Conservation (phyloP, 306 rosid genomes). For the Aeschynomene evenia region DNA sequence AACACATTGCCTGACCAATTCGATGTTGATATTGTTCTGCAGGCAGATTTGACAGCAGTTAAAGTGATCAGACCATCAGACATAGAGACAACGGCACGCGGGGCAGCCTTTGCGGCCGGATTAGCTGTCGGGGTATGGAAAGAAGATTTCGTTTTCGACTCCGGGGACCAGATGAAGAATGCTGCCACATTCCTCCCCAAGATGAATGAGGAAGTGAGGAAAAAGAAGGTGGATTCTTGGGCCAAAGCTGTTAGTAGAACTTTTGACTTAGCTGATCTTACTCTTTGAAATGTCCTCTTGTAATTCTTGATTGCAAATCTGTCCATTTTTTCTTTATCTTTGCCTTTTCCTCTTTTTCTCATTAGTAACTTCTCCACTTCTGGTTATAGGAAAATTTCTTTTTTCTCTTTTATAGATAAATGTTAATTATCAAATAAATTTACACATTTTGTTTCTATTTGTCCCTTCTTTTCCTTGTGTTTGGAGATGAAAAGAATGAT, state of each 20-base stretch:
- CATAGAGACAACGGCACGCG: conserved; percentile 90
- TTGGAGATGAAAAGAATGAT: neutral
- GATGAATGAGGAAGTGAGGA: conserved; percentile 53
- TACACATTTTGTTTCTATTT: neutral
- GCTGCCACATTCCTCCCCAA: conserved; percentile 48
- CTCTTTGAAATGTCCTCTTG: conserved; percentile 51
- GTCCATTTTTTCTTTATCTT: neutral
- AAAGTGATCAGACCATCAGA: conserved; percentile 82
- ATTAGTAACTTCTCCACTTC: neutral
- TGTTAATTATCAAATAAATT: conserved; percentile 1
- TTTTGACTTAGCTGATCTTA: conserved; percentile 82
- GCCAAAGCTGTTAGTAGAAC: conserved; percentile 77
- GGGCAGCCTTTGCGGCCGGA: conserved; percentile 98
- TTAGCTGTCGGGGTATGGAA: conserved; percentile 82
- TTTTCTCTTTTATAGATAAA: neutral
- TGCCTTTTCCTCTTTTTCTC: too few relatives aligned
- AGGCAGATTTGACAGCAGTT: conserved; percentile 81
- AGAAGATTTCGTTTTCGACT: conserved; percentile 53
- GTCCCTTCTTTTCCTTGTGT: conserved; percentile 4
- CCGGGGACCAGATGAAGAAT: conserved; percentile 41
- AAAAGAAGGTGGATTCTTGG: conserved; percentile 78
- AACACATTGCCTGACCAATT: neutral
- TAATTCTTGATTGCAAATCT: neutral
- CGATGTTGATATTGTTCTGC: conserved; percentile 8
- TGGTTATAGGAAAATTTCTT: too few relatives aligned